These are phyloP conservation scores for Penicillium simplicissimum DNA, from an alignment of 495 filamentous ascomycete species.

Conservation along the genomic window DNA sequence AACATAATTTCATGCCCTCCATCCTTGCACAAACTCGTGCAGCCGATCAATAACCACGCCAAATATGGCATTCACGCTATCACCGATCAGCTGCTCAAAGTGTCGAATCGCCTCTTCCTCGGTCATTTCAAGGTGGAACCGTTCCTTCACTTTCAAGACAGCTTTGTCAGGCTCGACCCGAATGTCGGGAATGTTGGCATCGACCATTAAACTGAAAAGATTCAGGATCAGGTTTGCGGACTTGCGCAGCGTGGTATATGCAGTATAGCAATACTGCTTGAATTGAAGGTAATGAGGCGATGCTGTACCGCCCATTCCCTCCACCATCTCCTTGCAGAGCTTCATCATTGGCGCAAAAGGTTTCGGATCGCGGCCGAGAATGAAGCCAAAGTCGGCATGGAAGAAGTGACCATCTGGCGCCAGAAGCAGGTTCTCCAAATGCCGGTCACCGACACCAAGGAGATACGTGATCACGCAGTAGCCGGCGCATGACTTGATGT, in stretches of 20 bases:
- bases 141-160: conserved; percentile 89
- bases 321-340: conserved; percentile 95
- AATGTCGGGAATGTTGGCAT: conserved; percentile 96
- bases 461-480: conserved; percentile 99
- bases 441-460: conserved; percentile 94
- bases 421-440: conserved; percentile 93
- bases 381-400: conserved; percentile 97
- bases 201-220: conserved; percentile 93
- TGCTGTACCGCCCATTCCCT: conserved; percentile 88
- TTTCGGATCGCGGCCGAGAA: conserved; percentile 95
- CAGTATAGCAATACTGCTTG: conserved; percentile 93
- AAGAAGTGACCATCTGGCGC: conserved; percentile 92
- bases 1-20: conserved; percentile 60
- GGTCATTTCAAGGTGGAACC: conserved; percentile 87
- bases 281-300: conserved; percentile 82
- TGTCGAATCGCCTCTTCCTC: conserved; percentile 91
- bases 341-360: conserved; percentile 98
- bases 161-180: conserved; percentile 88
- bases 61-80: conserved; percentile 83
- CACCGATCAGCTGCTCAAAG: conserved; percentile 84
- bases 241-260: conserved; percentile 89
- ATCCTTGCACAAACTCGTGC: conserved; percentile 91
- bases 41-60: conserved; percentile 93
- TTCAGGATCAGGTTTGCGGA: conserved; percentile 91
- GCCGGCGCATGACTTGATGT: conserved; percentile 92